Evolutionary conservation across 306 rosid species (phyloP).

Genomic region (Fragaria iinumae): DNA sequence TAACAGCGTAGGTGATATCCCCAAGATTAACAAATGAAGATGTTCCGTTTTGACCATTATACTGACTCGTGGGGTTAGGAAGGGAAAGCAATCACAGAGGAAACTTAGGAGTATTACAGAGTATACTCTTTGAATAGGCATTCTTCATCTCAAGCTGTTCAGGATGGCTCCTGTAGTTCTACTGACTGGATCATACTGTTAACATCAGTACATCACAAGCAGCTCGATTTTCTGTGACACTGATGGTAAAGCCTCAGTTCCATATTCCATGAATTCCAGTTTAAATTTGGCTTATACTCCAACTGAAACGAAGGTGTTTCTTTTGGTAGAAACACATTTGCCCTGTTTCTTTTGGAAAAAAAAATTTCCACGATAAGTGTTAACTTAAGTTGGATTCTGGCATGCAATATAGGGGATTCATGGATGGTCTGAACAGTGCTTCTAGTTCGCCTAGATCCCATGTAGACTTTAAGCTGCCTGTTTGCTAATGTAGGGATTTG

Average conservation of each 20-base stretch:
- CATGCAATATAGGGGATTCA: conserved; percentile 2
- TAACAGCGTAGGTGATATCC: conserved; percentile 60
- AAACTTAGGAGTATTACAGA: conserved; percentile 41
- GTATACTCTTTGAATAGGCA: conserved; percentile 59
- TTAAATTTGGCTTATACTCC: conserved; percentile 11
- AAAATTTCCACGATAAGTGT: neutral
- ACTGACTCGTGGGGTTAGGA: conserved; percentile 42
- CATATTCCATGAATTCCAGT: neutral
- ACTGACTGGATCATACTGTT: conserved; percentile 2
- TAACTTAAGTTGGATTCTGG: neutral
- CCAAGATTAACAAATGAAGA: conserved; percentile 47
- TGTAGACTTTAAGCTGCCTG: neutral
- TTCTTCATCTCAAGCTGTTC: conserved; percentile 65
- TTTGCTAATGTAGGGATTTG: conserved; percentile 1
- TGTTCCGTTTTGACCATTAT: conserved; percentile 13
- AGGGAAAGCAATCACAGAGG: conserved; percentile 58
- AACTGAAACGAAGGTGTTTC: conserved; percentile 7
- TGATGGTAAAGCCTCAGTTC: neutral
- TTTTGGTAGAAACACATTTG: conserved; percentile 4
- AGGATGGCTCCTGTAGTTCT: conserved; percentile 54
- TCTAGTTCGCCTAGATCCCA: neutral
- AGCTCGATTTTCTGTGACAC: conserved; percentile 15
- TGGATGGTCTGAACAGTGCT: conserved; percentile 7
- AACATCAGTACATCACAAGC: neutral
- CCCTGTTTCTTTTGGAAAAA: conserved; percentile 7